These are phyloP conservation scores for Corchorus capsularis DNA, from an alignment of 345 rosid species.

Conservation along the genomic window DNA sequence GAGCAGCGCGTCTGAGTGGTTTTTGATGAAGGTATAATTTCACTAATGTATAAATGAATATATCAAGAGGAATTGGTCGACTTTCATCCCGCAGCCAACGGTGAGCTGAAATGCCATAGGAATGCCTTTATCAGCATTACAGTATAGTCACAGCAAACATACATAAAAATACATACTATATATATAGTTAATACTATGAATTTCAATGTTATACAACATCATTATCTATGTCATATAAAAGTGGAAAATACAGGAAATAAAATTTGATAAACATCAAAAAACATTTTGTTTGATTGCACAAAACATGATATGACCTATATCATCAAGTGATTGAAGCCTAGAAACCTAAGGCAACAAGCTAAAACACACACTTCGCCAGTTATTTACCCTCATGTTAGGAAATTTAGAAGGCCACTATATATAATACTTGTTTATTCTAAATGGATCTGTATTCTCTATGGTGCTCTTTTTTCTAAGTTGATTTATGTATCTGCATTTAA, in stretches of 20 bases:
- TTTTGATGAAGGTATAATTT: conserved; percentile 67
- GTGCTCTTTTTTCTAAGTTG: too few species aligned
- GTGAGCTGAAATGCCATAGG: conserved; percentile 52
- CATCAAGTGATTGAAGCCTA: neutral
- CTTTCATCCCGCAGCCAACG: conserved; percentile 69
- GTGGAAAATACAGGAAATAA: too few species aligned
- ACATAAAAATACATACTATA: too few species aligned
- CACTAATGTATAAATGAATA: conserved; percentile 68
- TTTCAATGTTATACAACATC: too few species aligned
- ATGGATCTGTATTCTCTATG: too few species aligned
- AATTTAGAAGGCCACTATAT: too few species aligned
- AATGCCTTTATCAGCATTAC: neutral
- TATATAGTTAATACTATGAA: too few species aligned
- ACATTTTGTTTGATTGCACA: neutral
- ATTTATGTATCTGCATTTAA: too few species aligned
- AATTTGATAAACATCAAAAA: neutral
- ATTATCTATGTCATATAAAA: too few species aligned
- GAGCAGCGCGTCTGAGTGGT: conserved; percentile 70
- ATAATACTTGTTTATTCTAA: too few species aligned
- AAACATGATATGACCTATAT: neutral
- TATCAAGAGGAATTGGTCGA: conserved; percentile 58
- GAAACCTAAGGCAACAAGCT: neutral
- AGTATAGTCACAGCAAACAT: too few species aligned
- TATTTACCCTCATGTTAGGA: neutral
- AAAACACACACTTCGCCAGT: neutral